These are phyloP conservation scores for Parascedosporium putredinis DNA, from an alignment of 2,329 filamentous ascomycete species.

Conservation along the genomic window DNA sequence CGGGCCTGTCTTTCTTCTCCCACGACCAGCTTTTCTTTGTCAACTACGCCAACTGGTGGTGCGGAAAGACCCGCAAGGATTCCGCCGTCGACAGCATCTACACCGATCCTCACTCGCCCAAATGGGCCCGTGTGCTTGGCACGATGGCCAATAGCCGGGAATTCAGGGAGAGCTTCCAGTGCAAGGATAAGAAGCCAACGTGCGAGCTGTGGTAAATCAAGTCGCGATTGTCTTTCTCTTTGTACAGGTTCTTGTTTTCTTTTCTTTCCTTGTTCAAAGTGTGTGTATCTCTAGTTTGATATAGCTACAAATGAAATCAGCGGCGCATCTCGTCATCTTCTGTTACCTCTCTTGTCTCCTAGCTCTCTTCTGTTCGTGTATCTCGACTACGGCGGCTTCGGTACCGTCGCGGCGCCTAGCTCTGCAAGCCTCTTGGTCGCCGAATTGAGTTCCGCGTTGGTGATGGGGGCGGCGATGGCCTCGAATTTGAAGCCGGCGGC, in stretches of 20 bases:
- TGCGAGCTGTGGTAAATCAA: conserved; percentile 62
- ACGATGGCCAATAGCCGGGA: conserved; percentile 57
- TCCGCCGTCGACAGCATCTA: conserved; percentile 46
- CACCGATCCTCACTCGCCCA: conserved; percentile 56
- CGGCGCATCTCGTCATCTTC: too few species aligned
- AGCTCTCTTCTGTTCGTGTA: too few species aligned
- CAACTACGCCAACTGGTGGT: conserved; percentile 55
- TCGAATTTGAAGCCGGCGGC: not conserved
- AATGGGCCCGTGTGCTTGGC: conserved; percentile 49
- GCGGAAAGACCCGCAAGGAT: conserved; percentile 51
- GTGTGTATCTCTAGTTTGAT: too few species aligned
- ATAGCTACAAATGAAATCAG: too few species aligned
- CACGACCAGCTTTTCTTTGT: conserved; percentile 64
- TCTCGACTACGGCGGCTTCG: not conserved
- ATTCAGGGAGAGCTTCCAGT: conserved; percentile 59
- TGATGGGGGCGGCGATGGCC: not conserved
- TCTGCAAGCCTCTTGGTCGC: not conserved
- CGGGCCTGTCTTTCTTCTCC: conserved; percentile 50
- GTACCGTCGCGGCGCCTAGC: not conserved
- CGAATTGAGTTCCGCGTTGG: not conserved
- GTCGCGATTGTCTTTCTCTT: too few species aligned
- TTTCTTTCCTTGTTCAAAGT: too few species aligned
- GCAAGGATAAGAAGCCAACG: conserved; percentile 51
- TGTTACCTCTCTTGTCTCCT: not conserved
- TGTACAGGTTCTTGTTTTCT: too few species aligned